phyloP scores from a whole-genome alignment of 192 early-diverging fungal species.

The Coemansia sp. region DNA sequence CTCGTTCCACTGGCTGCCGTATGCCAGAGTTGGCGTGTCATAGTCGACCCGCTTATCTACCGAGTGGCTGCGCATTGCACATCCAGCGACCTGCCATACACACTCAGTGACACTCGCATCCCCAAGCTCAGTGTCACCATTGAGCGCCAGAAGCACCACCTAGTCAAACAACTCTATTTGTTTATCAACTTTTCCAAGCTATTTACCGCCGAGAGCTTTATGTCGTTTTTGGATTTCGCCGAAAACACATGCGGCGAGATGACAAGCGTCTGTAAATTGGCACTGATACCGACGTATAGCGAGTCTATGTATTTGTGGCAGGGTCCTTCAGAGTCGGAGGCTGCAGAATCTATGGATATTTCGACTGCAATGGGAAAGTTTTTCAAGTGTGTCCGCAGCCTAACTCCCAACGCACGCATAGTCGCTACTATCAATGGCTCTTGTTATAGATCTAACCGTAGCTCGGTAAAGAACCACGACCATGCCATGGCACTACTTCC shows the following conservation, averaged over 20 bases:
- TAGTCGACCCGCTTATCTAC: slow-evolving; percentile 23
- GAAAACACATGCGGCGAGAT: background rate
- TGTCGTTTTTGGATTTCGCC: background rate
- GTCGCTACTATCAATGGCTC: background rate
- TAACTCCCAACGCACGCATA: slow-evolving; percentile 4
- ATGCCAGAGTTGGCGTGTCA: slow-evolving; percentile 16
- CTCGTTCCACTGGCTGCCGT: slow-evolving; percentile 10
- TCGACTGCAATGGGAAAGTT: slow-evolving; percentile 1
- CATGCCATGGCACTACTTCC: slow-evolving; percentile 8
- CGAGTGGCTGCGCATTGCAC: background rate
- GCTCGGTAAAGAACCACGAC: background rate
- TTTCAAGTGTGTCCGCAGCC: background rate
- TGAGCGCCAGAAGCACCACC: slow-evolving; percentile 5
- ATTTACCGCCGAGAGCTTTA: background rate
- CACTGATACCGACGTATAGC: background rate
- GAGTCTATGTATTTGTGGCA: background rate
- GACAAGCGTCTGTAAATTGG: background rate
- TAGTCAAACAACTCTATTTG: slow-evolving; percentile 16
- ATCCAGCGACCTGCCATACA: background rate
- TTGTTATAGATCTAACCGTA: background rate
- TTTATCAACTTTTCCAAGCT: slow-evolving; percentile 4
- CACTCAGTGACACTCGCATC: background rate
- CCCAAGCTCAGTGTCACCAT: background rate
- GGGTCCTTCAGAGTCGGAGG: background rate
- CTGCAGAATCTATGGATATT: background rate